Evolutionary conservation across 768 basidiomycete genomes (phyloP).

Genomic region (Agrocybe praecox): DNA sequence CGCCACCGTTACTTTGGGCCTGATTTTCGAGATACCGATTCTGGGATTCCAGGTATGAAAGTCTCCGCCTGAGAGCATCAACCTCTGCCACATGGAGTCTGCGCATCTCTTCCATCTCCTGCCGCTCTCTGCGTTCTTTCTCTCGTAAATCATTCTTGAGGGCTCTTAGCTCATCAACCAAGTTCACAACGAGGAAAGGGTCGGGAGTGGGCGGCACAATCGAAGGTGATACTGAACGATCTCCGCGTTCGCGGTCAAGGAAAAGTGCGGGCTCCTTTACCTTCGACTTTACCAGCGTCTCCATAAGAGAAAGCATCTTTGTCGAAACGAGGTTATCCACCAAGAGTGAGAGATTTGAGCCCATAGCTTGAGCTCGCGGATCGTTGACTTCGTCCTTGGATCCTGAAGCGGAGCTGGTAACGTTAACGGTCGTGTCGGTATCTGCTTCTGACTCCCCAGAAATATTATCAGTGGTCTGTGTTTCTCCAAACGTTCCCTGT

Average conservation of each 20-base stretch:
- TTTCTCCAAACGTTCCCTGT: slow-evolving; percentile 2
- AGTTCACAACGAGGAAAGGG: slow-evolving; percentile 6
- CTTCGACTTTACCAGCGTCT: slow-evolving; percentile 14
- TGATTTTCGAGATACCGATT: slow-evolving; percentile 6
- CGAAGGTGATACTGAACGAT: slow-evolving; percentile 1
- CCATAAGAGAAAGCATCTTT: slow-evolving; percentile 21
- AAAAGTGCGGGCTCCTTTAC: slow-evolving; percentile 1
- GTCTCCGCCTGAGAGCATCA: slow-evolving; percentile 22
- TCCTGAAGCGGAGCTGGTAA: background rate
- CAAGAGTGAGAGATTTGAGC: slow-evolving; percentile 15
- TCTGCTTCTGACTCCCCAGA: slow-evolving; percentile 17
- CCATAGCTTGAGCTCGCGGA: slow-evolving; percentile 7
- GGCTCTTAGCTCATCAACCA: slow-evolving; percentile 22
- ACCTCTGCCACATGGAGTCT: slow-evolving; percentile 25
- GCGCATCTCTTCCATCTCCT: slow-evolving; percentile 22
- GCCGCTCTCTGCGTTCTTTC: slow-evolving; percentile 17
- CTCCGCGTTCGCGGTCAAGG: background rate
- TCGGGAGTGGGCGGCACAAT: slow-evolving; percentile 6
- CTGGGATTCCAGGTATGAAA: slow-evolving; percentile 23
- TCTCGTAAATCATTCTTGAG: slow-evolving; percentile 19
- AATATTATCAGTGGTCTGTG: background rate
- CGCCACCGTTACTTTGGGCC: background rate
- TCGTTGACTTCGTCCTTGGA: slow-evolving; percentile 2
- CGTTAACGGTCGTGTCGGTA: slow-evolving; percentile 11
- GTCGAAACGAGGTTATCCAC: slow-evolving; percentile 24